Base-by-base conservation (phyloP, 2,329 filamentous ascomycete genomes). In the Tolypocladium endophyticum region DNA sequence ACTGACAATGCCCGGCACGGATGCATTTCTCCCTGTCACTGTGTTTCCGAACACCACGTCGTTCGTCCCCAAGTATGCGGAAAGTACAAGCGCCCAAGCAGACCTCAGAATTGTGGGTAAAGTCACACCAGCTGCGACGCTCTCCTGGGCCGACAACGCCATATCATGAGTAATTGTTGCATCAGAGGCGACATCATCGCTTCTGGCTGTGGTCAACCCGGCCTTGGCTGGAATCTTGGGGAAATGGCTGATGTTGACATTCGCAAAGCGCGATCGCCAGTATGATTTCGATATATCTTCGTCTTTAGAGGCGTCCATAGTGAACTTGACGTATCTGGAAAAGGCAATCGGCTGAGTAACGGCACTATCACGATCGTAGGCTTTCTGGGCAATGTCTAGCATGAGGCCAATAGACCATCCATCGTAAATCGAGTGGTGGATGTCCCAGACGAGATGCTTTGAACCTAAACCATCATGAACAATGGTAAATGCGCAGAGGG, bases 21-120 rank as follows among this genome's bases (percentile, higher is more conserved):
- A 56, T 0, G 64, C 63, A 23, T 67, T 62, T 5, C 69, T 63
- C 1, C 69, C 70, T 2, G 65, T 67, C 3, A 69, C 45, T 0
- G 62, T 63, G 1, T 61, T 45, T 1, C 70, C 70, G 52, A 70
- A 72, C 4, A 65, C 55, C 2, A 71, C 56, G n/a, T 67, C 65
- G 11, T 62, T 57, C 4, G 61, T 58, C 2, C 59, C 63, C 18
- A 63, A 63, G 25, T 67, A 62, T 0, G 60, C 58, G 2, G 62
- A 52, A 4, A 65, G 57, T 9, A 66, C 53, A 23, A 72, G 23
- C 0, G 67, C 69, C 70, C 70, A 72, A 2, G 70, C 70, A 0
- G 68, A 67, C 6, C 66, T 65, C 11, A 71, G 54, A 12, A 69
- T 16, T 50, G 63, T 67, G 20, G 69, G 62, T n/a, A 56, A 41